phyloP scores from a whole-genome alignment of 2,329 filamentous ascomycete species.

The Fusarium heterosporum region DNA sequence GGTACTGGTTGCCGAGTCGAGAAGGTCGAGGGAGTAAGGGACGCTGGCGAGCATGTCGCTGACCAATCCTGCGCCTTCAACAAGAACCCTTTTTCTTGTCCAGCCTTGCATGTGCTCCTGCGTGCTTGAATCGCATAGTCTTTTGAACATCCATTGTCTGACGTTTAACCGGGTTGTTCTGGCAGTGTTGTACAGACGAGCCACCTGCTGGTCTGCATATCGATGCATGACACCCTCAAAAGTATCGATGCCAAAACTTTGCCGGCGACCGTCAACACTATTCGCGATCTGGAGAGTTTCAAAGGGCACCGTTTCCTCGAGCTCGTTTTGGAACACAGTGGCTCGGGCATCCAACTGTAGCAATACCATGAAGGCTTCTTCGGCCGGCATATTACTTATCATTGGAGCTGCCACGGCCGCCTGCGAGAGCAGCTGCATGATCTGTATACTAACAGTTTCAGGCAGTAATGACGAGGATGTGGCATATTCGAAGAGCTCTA shows the following conservation, averaged over 20 bases:
- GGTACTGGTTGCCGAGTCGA: neutral
- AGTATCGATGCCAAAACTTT: neutral
- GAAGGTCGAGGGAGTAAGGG: neutral
- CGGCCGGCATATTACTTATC: neutral
- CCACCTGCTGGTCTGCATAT: constrained; percentile 2
- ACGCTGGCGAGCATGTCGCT: constrained; percentile 1
- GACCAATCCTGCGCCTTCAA: neutral
- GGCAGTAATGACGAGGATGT: neutral
- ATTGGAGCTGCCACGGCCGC: neutral
- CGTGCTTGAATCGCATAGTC: neutral
- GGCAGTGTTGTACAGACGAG: neutral
- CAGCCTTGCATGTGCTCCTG: neutral
- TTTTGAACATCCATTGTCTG: neutral
- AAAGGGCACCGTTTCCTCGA: neutral
- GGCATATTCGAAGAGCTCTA: neutral
- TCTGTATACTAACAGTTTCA: neutral
- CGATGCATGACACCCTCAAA: constrained; percentile 2
- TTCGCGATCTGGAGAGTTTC: neutral
- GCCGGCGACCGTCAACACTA: neutral
- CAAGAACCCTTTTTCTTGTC: neutral
- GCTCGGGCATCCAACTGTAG: neutral
- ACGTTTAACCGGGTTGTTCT: neutral
- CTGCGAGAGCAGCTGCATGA: neutral
- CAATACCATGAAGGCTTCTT: fast-evolving
- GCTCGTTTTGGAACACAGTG: neutral